These are phyloP conservation scores for Pholiota adiposa DNA, from an alignment of 1,284 basidiomycete species.

Conservation along the genomic window DNA sequence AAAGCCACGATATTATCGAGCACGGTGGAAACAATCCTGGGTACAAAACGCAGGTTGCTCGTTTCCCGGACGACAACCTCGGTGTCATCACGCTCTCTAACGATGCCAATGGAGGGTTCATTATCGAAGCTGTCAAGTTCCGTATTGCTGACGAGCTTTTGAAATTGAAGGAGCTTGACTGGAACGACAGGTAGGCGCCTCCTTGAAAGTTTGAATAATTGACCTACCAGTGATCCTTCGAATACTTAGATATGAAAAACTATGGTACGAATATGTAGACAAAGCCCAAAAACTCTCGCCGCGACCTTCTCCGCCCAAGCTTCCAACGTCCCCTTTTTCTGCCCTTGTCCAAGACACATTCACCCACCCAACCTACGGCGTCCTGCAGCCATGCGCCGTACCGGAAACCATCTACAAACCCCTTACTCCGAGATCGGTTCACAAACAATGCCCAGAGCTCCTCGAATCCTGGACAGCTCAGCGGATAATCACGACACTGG, in stretches of 20 bases:
- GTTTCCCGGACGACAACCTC: constrained; percentile 42
- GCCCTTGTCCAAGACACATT: constrained; percentile 29
- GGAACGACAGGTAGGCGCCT: constrained; percentile 28
- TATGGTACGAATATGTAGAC: constrained; percentile 22
- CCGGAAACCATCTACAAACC: constrained; percentile 5
- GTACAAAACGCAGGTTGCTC: constrained; percentile 41
- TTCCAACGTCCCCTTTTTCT: constrained; percentile 25
- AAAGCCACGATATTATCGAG: constrained; percentile 44
- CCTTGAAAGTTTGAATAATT: not conserved
- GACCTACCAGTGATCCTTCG: too few relatives aligned
- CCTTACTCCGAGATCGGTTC: not conserved
- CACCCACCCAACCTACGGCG: constrained; percentile 38
- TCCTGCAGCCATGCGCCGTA: constrained; percentile 32
- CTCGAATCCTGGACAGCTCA: constrained; percentile 29
- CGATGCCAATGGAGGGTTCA: constrained; percentile 37
- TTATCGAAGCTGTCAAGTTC: constrained; percentile 39
- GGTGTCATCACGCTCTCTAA: constrained; percentile 48
- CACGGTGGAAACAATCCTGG: constrained; percentile 47
- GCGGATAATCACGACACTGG: constrained; percentile 29
- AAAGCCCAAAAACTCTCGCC: constrained; percentile 25
- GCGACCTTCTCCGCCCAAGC: constrained; percentile 28
- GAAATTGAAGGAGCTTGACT: constrained; percentile 36
- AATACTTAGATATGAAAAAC: constrained; percentile 34
- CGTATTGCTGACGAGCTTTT: constrained; percentile 38
- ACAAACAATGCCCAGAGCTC: constrained; percentile 23